Evolutionary conservation across 139 green algal species (phyloP), one percentile per base, ranked within the genome.

Genomic region (Astrephomene gubernaculifera): DNA sequence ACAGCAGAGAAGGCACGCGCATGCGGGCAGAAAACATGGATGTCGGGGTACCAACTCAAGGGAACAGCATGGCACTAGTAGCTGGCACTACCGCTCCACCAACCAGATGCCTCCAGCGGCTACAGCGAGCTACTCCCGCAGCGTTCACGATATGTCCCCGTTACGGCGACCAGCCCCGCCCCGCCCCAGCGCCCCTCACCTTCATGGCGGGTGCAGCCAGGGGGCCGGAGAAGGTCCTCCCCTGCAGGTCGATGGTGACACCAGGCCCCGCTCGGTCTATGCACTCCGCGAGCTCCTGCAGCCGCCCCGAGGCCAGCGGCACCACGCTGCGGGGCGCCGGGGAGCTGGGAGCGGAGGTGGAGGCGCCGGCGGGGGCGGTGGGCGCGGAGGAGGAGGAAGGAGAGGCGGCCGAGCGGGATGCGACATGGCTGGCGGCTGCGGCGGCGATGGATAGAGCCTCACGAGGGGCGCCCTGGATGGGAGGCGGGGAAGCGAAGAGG

Each of bases 261-360:
- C 29, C 14, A 2, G 79, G 79, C 57, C 44, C 63, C 5, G 63
- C 63, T 14, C 63, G 63, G 64, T 85, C 79, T 4, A 85, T 61
- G 21, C 36, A 60, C 33, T 85, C 79, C 33, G 79, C 79, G 29
- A 85, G 64, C 44, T 85, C 79, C 79, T 85, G 79, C 22, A 85
- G 79, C 31, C 79, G 79, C 31, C 63, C 64, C 31, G 79, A 85
- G 19, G 33, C 39, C n/a, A 85, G 64, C 21, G 0, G 2, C 12
- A 85, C 10, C 4, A 72, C 8, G 21, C 39, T 73, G 60, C 76
- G 76, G 2, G 74, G 29, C 25, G 54, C 5, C 36, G 25, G 24
- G 52, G 39, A 27, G 53, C 29, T 39, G 24, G 74, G 24, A 5
- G 74, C 38, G 6, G 71, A 1, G 21, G 10, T 45, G 9, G 44